Base-by-base conservation (phyloP, 306 rosid genomes). In the Coriaria nepalensis region DNA sequence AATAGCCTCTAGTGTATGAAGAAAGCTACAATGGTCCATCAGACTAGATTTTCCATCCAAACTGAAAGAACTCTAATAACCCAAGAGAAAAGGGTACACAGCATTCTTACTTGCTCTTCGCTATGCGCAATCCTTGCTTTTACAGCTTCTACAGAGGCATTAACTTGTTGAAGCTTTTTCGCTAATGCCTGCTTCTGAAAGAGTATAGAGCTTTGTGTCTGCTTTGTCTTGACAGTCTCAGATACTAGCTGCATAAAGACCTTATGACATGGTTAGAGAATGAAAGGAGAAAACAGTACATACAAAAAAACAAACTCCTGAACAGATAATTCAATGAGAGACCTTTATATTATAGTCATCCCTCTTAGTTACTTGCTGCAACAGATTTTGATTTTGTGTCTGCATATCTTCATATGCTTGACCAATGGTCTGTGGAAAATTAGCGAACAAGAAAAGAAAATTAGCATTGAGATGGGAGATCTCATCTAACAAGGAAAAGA, bases 351-450 rank as follows among this genome's bases (percentile, higher is more conserved):
- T 84, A 68, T 77, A 86, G 66, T 90, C 98, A 68, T 90, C 98
- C 79, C 98, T 85, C 74, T 79, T 95, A 6, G 82, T 62, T 67
- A 90, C 95, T 71, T 71, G 94, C 67, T 81, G 80, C 73, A 81
- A 59, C 59, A 90, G 75, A 73, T 81, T 83, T 66, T 85, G 95
- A 62, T 85, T 75, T 74, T 90, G 98, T 10, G 82, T 85, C 81
- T 85, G 98, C 98, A 90, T 90, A 75, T 90, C 98, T 72, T 90
- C 98, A 52, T 90, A 90, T 52, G 98, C 98, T 74, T 90, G 95
- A 63, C 98, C 87, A 65, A 90, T 81, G 56, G 95, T 90, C 98
- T 90, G 61, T 57, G 70, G 29, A 68, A 68, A 51, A 56, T 43
- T 9, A 62, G 42, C 32, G 35, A 36, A n/a, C 55, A 45, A 40